These are phyloP conservation scores for Draba incana DNA, from an alignment of 345 rosid species.

Conservation along the genomic window DNA sequence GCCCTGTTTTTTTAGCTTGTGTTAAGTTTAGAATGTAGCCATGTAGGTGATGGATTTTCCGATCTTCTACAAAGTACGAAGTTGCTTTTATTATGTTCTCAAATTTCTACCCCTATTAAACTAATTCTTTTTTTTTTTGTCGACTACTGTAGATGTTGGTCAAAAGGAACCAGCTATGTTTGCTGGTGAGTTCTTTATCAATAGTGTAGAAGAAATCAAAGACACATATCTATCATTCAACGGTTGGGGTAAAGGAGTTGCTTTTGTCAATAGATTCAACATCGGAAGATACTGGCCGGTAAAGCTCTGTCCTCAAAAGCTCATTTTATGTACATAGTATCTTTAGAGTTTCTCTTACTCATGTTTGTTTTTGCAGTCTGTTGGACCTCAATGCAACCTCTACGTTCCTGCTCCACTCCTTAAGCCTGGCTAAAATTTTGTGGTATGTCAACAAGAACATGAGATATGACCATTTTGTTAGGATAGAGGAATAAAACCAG, in stretches of 20 bases:
- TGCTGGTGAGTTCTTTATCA: slow-evolving; percentile 58
- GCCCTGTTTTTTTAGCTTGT: not conserved
- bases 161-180: slow-evolving; percentile 69
- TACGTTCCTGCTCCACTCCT: slow-evolving; percentile 82
- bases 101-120: slow-evolving; percentile 2
- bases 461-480: not conserved
- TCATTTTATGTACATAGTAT: not conserved
- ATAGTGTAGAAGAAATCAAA: slow-evolving; percentile 49
- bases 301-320: slow-evolving; percentile 19
- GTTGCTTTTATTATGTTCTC: not conserved
- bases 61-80: not conserved
- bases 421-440: slow-evolving; percentile 56
- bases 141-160: slow-evolving; percentile 48
- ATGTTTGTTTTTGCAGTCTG: slow-evolving; percentile 50
- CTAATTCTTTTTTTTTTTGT: not conserved
- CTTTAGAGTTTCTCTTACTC: slow-evolving; percentile 18
- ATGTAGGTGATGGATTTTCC: slow-evolving; percentile 2
- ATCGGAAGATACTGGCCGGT: slow-evolving; percentile 98
- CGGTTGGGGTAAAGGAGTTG: slow-evolving; percentile 91
- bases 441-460: slow-evolving; percentile 51
- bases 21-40: not conserved
- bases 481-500: not conserved
- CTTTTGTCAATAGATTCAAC: slow-evolving; percentile 75
- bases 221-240: slow-evolving; percentile 81
- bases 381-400: slow-evolving; percentile 88